Evolutionary conservation across 192 early-diverging fungal species (phyloP), one percentile per base, ranked within the genome.

Genomic region (Linnemannia exigua): DNA sequence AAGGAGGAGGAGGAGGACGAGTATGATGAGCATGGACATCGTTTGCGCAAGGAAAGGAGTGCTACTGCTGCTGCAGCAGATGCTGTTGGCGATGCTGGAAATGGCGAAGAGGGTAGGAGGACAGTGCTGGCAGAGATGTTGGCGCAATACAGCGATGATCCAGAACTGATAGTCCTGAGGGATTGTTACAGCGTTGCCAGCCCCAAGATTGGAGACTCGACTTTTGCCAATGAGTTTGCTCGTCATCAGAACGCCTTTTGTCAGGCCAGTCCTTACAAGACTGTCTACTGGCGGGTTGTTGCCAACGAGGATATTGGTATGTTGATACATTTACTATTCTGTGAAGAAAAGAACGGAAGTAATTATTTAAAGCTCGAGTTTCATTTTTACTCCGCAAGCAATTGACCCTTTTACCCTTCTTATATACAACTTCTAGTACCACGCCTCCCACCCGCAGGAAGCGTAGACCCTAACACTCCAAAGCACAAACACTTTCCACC

Each of bases 241-340:
- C 44, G 28, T 17, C 76, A 86, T 38, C 72, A 86, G 25, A 9
- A 66, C 25, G 37, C n/a, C 5, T 86, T 67, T 68, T 76, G 66
- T 52, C 15, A 20, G 16, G 47, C 46, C 38, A 80, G 78, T 68
- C 78, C 79, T 0, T 80, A 86, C 51, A 86, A 77, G 25, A n/a
- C 78, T 31, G 77, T 87, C 9, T 80, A 86, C 66, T 92, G 91
- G 91, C 90, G 91, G 5, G 70, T 91, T 5, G 87, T 91, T 28
- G 82, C 87, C 36, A 82, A 91, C 38, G 81, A 77, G 19, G 91
- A 92, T 76, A 75, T 91, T 41, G 72, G 82, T 84, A 63, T n/a
- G n/a, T n/a, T n/a, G n/a, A n/a, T n/a, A n/a, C n/a, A n/a, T n/a
- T n/a, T n/a, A n/a, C n/a, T n/a, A n/a, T n/a, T n/a, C n/a, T 67